Base-by-base conservation (phyloP, 176 grass and related monocot species). In the Hsuehochloa calcarea region DNA sequence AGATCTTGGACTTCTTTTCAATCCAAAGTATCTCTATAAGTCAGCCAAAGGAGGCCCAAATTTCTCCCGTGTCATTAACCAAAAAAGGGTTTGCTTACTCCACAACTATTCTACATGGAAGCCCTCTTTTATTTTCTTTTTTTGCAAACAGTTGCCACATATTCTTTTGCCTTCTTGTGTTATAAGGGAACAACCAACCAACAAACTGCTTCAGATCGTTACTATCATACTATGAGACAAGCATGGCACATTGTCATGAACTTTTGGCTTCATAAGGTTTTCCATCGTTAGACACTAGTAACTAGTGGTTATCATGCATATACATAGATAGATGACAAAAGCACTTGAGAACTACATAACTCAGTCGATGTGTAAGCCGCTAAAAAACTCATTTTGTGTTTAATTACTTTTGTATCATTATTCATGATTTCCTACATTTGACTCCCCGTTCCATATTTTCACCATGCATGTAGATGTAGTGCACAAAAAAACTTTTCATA, bases 101-200 rank as follows among this genome's bases (percentile, higher is more conserved):
- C 45, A 60, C 12, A 80, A 37, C 34, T 70, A 38, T 41, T 41
- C 8, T 41, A 70, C 47, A 56, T 70, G 37, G 65, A 69, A 81
- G 20, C 5, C 7, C 6, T 26, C 4, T 40, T 55, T 69, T 8
- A 0, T 55, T 27, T 80, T 75, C 11, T 20, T 79, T n/a, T 69
- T 68, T 13, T 79, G 4, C 12, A 55, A 25, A 25, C 47, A 81
- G 63, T 17, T 40, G 49, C 29, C 3, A 35, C 4, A n/a, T 11
- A 14, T 80, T 68, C 4, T 68, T 37, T 38, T 68, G 22, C 13
- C 16, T 31, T 34, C 26, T 52, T 66, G 7, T 26, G 38, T 68
- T 81, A n/a, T 68, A 51, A 39, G 31, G 5, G 45, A 73, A 65
- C 22, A 37, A 68, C 5, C 64, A 81, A 81, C 75, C 75, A 78